Evolutionary conservation across 2,329 filamentous ascomycete species (phyloP).

Genomic region (Microsporum canis): DNA sequence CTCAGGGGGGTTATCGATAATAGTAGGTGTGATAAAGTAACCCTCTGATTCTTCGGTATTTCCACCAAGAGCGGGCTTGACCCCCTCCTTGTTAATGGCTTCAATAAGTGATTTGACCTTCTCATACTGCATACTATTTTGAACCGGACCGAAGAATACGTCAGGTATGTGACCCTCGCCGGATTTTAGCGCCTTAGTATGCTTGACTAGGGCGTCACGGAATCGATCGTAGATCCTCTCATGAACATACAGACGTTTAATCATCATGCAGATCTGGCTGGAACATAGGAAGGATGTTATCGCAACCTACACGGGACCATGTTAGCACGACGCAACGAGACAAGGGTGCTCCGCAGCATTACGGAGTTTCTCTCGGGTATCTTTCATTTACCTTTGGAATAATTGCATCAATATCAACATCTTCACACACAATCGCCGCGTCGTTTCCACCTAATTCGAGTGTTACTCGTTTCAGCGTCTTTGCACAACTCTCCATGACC

Average conservation of each 20-base stretch:
- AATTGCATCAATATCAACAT: constrained; percentile 45
- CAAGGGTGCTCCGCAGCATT: background rate
- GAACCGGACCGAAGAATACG: constrained; percentile 47
- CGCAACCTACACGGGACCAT: background rate
- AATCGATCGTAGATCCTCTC: constrained; percentile 42
- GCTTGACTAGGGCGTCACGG: constrained; percentile 35
- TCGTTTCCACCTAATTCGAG: constrained; percentile 55
- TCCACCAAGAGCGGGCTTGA: constrained; percentile 41
- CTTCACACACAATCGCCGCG: constrained; percentile 46
- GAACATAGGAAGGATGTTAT: constrained; percentile 27
- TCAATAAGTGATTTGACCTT: constrained; percentile 43
- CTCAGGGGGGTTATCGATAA: constrained; percentile 45
- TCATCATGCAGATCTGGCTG: constrained; percentile 44
- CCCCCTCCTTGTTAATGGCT: constrained; percentile 43
- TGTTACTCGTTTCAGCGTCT: constrained; percentile 50
- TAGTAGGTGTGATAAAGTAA: constrained; percentile 45
- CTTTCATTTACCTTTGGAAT: constrained; percentile 30
- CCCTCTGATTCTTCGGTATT: constrained; percentile 30
- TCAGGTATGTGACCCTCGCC: constrained; percentile 26
- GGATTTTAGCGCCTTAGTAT: constrained; percentile 18
- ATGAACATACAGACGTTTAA: constrained; percentile 49
- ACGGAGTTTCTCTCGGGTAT: background rate
- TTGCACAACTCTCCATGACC: constrained; percentile 46
- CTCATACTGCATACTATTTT: constrained; percentile 52
- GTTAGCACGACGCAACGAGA: background rate